A percentile compares a stretch with the other conserved stretches of the same genome.
Conservation (phyloP, 208 protist genomes). For the Acanthamoeba divionensis region DNA sequence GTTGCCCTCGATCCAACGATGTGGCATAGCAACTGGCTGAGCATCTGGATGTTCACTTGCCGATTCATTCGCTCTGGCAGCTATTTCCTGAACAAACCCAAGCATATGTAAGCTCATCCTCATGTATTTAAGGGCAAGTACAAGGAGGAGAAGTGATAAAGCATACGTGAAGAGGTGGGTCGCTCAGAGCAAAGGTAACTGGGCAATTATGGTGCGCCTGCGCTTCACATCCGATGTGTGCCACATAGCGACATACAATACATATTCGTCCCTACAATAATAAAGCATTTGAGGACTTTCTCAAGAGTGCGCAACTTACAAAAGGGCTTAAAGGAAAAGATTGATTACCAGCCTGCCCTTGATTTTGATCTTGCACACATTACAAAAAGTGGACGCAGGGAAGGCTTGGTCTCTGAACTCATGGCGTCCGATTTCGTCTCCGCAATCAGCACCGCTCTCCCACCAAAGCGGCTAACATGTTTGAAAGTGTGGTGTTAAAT, state of each 20-base stretch:
- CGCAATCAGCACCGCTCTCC: too few species aligned
- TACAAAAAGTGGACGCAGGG: background rate
- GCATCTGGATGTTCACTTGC: background rate
- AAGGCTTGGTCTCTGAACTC: background rate
- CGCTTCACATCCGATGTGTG: background rate
- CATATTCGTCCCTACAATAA: background rate
- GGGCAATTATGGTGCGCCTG: background rate
- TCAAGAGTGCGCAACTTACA: background rate
- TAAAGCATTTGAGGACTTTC: background rate
- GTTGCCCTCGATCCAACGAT: slow-evolving; percentile 30
- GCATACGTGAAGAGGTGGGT: too few species aligned
- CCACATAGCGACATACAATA: background rate
- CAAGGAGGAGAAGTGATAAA: background rate
- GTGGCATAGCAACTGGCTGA: background rate
- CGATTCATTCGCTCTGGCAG: too few species aligned
- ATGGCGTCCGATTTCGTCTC: background rate
- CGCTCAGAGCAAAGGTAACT: background rate
- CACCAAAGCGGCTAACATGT: too few species aligned
- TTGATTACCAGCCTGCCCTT: background rate
- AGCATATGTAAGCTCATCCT: background rate
- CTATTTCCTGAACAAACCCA: background rate
- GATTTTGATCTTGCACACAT: slow-evolving; percentile 23
- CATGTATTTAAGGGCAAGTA: background rate
- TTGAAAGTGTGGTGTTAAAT: too few species aligned
- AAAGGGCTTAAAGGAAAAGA: background rate